Evolutionary conservation across 768 basidiomycete genomes (phyloP).

Genomic region (Termitomyces sp.): DNA sequence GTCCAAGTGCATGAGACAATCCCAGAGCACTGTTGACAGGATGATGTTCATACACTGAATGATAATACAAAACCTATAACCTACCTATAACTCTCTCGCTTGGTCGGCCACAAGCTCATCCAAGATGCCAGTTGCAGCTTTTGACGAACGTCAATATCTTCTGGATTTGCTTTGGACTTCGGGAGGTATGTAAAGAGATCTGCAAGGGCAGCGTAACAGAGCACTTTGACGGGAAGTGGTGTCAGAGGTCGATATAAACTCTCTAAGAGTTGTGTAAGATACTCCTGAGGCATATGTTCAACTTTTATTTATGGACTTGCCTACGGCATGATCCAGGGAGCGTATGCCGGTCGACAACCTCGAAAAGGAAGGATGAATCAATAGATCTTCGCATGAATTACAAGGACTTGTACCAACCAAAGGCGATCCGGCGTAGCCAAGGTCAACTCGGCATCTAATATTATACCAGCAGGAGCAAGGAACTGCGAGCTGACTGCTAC

Average conservation of each 20-base stretch:
- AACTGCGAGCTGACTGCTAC: constrained; percentile 47
- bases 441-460: constrained; percentile 74
- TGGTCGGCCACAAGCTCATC: constrained; percentile 76
- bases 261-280: constrained; percentile 33
- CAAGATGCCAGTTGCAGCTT: constrained; percentile 70
- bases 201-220: constrained; percentile 61
- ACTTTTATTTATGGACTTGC: constrained; percentile 27
- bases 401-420: constrained; percentile 40
- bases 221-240: constrained; percentile 53
- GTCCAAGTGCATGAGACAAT: constrained; percentile 71
- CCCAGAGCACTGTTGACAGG: constrained; percentile 48
- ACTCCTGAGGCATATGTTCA: neutral
- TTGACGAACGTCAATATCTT: constrained; percentile 54
- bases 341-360: constrained; percentile 80
- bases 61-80: neutral
- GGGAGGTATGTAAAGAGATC: constrained; percentile 76
- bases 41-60: neutral
- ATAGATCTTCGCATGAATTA: constrained; percentile 3
- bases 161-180: constrained; percentile 52
- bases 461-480: constrained; percentile 66
- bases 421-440: constrained; percentile 67
- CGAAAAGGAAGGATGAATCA: constrained; percentile 5
- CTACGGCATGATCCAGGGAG: constrained; percentile 75
- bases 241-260: constrained; percentile 54
- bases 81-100: constrained; percentile 50